Conservation (phyloP, 345 rosid species). For the Adansonia digitata region DNA sequence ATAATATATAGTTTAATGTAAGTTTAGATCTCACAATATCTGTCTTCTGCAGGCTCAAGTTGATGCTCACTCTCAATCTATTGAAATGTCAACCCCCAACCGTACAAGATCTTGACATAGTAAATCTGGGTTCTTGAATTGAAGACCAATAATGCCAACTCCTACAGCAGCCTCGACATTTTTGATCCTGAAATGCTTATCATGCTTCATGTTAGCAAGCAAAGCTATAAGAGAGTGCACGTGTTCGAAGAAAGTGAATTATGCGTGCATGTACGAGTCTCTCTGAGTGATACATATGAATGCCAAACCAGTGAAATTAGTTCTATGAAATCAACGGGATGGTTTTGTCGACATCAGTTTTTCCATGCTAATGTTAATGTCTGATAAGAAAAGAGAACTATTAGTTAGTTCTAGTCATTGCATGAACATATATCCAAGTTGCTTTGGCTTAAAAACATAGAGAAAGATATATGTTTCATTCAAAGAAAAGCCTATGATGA, state of each 20-base stretch:
- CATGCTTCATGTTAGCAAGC: neutral
- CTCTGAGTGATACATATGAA: neutral
- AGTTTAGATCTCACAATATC: neutral
- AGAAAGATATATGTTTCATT: neutral
- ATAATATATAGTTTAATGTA: neutral
- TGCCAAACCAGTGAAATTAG: neutral
- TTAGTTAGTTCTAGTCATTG: too few species aligned
- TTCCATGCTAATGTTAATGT: too few species aligned
- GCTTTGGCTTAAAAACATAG: neutral
- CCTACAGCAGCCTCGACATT: constrained; percentile 70
- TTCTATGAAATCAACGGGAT: neutral
- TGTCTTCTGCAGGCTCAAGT: neutral
- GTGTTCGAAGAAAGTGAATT: neutral
- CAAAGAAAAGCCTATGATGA: neutral
- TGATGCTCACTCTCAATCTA: constrained; percentile 11
- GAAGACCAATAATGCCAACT: constrained; percentile 65
- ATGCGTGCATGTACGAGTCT: neutral
- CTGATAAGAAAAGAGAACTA: too few species aligned
- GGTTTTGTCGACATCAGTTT: too few species aligned
- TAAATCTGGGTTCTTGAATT: constrained; percentile 51
- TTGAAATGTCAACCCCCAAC: constrained; percentile 44
- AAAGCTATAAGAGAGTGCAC: neutral
- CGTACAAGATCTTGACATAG: constrained; percentile 44
- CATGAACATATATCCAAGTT: too few species aligned
- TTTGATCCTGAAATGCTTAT: constrained; percentile 38